Conservation (phyloP, 2,329 filamentous ascomycete genomes). For the Penicillium polonicum region DNA sequence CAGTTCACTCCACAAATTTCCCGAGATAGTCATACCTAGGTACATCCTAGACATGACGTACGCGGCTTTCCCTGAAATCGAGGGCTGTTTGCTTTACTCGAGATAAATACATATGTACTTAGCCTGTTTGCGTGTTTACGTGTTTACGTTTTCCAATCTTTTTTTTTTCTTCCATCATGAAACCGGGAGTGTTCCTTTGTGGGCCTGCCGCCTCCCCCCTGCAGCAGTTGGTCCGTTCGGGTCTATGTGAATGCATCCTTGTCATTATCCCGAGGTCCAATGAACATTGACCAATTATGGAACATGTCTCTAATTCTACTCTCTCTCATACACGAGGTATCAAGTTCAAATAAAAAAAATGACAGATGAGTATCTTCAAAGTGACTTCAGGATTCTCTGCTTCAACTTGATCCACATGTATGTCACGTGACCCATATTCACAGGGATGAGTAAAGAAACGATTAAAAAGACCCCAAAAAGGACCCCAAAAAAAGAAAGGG, state of each 20-base stretch:
- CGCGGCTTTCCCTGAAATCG: not conserved
- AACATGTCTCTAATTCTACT: not conserved
- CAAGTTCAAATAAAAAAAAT: not conserved
- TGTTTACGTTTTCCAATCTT: not conserved
- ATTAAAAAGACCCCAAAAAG: not conserved
- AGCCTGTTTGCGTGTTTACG: not conserved
- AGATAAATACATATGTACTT: not conserved
- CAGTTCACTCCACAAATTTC: not conserved
- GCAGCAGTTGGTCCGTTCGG: constrained; percentile 7
- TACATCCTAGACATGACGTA: constrained; percentile 2
- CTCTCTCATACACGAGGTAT: not conserved
- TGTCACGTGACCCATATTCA: not conserved
- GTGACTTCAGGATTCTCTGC: not conserved
- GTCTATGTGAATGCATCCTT: constrained; percentile 4
- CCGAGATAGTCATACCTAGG: not conserved
- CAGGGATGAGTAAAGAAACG: not conserved
- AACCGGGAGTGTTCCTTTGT: constrained; percentile 7
- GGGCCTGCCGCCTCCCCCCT: constrained; percentile 10
- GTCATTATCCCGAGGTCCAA: not conserved
- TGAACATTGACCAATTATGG: not conserved
- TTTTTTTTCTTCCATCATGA: not conserved
- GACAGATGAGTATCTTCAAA: not conserved
- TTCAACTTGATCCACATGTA: not conserved
- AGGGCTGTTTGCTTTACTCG: not conserved
- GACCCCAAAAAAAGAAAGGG: not conserved